phyloP scores from a whole-genome alignment of 306 rosid species.

The Fagus sylvatica region DNA sequence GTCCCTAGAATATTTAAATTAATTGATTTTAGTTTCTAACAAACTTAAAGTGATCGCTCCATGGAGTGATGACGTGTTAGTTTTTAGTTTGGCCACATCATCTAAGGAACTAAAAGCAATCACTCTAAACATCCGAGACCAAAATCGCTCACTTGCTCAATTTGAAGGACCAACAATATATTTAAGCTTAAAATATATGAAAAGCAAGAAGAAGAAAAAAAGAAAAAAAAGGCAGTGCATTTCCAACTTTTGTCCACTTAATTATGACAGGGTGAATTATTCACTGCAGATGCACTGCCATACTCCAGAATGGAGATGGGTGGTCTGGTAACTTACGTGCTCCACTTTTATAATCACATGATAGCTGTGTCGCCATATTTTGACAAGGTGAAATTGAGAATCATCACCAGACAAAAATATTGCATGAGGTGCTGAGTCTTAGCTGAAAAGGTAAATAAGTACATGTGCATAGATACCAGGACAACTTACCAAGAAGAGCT shows the following conservation, averaged over 20 bases:
- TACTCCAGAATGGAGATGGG: slow-evolving; percentile 14
- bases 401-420: slow-evolving; percentile 7
- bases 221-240: slow-evolving; percentile 23
- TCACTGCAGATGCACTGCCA: slow-evolving; percentile 16
- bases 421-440: slow-evolving; percentile 1
- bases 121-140: too few relatives aligned
- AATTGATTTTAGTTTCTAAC: too few relatives aligned
- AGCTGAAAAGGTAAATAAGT: not conserved
- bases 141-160: too few relatives aligned
- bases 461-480: slow-evolving; percentile 6
- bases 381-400: slow-evolving; percentile 26
- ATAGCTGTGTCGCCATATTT: slow-evolving; percentile 5
- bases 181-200: not conserved
- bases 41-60: too few relatives aligned
- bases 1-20: too few relatives aligned
- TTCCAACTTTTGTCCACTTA: slow-evolving; percentile 22
- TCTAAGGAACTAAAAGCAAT: too few relatives aligned
- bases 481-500: slow-evolving; percentile 70
- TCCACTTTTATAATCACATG: slow-evolving; percentile 21
- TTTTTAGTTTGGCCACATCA: too few relatives aligned
- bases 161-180: too few relatives aligned
- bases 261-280: slow-evolving; percentile 20
- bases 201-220: not conserved
- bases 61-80: too few relatives aligned
- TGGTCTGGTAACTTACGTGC: slow-evolving; percentile 5